phyloP scores from a whole-genome alignment of 257 asterid species.

The Datura wrightii region DNA sequence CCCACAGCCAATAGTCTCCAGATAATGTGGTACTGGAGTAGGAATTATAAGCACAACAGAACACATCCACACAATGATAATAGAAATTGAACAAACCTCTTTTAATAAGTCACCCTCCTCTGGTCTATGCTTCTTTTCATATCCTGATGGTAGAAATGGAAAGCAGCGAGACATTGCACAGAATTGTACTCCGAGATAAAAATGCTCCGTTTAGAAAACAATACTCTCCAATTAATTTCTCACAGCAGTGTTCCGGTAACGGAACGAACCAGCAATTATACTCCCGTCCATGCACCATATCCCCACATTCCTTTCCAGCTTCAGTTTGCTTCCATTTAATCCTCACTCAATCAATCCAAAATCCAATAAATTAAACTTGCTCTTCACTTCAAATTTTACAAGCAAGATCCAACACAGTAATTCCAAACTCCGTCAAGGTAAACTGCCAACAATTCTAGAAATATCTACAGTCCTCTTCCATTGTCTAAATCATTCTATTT shows the following conservation, averaged over 20 bases:
- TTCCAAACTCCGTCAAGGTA: slow-evolving; percentile 31
- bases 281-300: slow-evolving; percentile 59
- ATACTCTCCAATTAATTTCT: slow-evolving; percentile 48
- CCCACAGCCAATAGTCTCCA: slow-evolving; percentile 13
- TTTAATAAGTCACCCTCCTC: slow-evolving; percentile 63
- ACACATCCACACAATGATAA: slow-evolving; percentile 26
- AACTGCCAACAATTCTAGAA: slow-evolving; percentile 18
- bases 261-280: slow-evolving; percentile 56
- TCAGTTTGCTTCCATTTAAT: slow-evolving; percentile 28
- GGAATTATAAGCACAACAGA: neutral
- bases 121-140: slow-evolving; percentile 68
- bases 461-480: slow-evolving; percentile 49
- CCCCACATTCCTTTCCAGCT: slow-evolving; percentile 63
- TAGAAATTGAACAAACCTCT: slow-evolving; percentile 62
- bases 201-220: slow-evolving; percentile 38
- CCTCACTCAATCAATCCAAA: slow-evolving; percentile 24
- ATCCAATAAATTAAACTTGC: neutral
- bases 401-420: slow-evolving; percentile 11
- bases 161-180: slow-evolving; percentile 97
- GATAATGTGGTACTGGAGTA: neutral
- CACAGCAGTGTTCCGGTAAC: slow-evolving; percentile 51
- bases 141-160: slow-evolving; percentile 95
- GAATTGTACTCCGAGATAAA: slow-evolving; percentile 40
- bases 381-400: neutral
- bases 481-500: slow-evolving; percentile 29